phyloP scores from a whole-genome alignment of 2,329 filamentous ascomycete species.

The Colletotrichum endophyticum region DNA sequence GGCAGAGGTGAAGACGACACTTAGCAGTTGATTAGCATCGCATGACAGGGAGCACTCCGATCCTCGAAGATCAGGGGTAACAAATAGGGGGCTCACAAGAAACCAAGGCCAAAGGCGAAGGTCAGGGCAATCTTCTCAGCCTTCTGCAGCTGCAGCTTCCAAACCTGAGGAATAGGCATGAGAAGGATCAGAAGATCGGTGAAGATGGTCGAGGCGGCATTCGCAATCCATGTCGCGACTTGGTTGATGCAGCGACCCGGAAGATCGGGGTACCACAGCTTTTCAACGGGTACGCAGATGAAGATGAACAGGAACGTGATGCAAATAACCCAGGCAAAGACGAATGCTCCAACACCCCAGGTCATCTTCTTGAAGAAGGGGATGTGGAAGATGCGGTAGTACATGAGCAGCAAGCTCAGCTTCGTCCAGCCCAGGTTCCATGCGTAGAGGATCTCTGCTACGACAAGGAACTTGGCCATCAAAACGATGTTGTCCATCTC shows the following conservation, averaged over 20 bases:
- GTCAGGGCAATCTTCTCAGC: conserved; percentile 48
- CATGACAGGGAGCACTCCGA: neutral
- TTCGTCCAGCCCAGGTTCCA: conserved; percentile 56
- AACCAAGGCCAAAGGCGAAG: conserved; percentile 48
- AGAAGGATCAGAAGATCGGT: conserved; percentile 50
- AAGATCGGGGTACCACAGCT: conserved; percentile 50
- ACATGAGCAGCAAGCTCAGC: conserved; percentile 55
- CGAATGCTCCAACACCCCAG: conserved; percentile 44
- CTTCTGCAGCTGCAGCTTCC: conserved; percentile 45
- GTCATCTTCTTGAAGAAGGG: conserved; percentile 46
- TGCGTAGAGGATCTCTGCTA: conserved; percentile 52
- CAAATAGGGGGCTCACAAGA: conserved; percentile 38
- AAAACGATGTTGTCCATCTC: conserved; percentile 39
- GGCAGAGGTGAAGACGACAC: conserved; percentile 51
- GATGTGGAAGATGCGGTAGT: conserved; percentile 55
- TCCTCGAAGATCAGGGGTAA: accelerated
- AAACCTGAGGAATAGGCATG: conserved; percentile 50
- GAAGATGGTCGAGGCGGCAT: conserved; percentile 50
- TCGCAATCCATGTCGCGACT: conserved; percentile 54
- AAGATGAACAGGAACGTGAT: conserved; percentile 57
- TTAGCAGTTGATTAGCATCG: conserved; percentile 25
- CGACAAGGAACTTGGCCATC: conserved; percentile 52
- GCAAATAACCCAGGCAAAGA: conserved; percentile 51
- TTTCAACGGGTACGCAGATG: conserved; percentile 54
- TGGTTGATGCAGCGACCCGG: conserved; percentile 54